Percentiles rank a stretch among this genome's conserved stretches.
These are phyloP conservation scores for Colletotrichum chlorophyti DNA, from an alignment of 2,329 filamentous ascomycete species.

Conservation along the genomic window DNA sequence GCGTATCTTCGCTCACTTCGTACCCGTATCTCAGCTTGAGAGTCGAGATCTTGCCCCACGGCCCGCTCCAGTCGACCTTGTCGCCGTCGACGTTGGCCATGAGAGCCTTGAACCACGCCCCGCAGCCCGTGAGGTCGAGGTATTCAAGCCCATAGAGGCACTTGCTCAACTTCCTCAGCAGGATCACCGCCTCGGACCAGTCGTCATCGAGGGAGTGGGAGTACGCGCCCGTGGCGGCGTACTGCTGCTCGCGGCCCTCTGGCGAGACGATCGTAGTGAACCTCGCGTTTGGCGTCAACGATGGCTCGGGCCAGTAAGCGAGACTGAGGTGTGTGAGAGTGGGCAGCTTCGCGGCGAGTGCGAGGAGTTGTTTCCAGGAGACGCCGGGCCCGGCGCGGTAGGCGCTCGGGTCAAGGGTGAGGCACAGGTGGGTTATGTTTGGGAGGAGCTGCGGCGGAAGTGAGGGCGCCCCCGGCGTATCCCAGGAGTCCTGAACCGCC, in stretches of 20 bases:
- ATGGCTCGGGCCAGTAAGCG: slow-evolving; percentile 67
- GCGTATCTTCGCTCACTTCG: slow-evolving; percentile 41
- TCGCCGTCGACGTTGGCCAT: slow-evolving; percentile 49
- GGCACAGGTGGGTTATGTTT: slow-evolving; percentile 66
- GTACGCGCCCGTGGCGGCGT: slow-evolving; percentile 63
- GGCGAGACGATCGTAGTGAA: slow-evolving; percentile 53
- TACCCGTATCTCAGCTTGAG: slow-evolving; percentile 55
- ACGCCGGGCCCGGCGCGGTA: slow-evolving; percentile 37
- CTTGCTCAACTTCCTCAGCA: slow-evolving; percentile 61
- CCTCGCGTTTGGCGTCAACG: slow-evolving; percentile 61
- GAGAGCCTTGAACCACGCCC: slow-evolving; percentile 59
- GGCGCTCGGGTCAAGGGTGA: slow-evolving; percentile 52
- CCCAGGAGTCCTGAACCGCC: slow-evolving; percentile 60
- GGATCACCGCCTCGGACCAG: slow-evolving; percentile 64
- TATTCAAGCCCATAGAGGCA: slow-evolving; percentile 65
- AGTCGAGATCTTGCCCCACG: slow-evolving; percentile 59
- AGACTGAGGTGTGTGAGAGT: slow-evolving; percentile 67
- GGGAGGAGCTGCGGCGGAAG: slow-evolving; percentile 51
- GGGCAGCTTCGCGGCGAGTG: slow-evolving; percentile 58
- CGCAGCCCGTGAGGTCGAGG: slow-evolving; percentile 67
- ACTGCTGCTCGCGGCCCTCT: slow-evolving; percentile 51
- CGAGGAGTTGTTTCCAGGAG: slow-evolving; percentile 66
- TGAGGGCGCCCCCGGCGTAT: slow-evolving; percentile 42
- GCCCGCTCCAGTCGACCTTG: slow-evolving; percentile 58
- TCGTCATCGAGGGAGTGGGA: slow-evolving; percentile 65